Base-by-base conservation (phyloP, 768 basidiomycete genomes). In the Mycena indigotica region DNA sequence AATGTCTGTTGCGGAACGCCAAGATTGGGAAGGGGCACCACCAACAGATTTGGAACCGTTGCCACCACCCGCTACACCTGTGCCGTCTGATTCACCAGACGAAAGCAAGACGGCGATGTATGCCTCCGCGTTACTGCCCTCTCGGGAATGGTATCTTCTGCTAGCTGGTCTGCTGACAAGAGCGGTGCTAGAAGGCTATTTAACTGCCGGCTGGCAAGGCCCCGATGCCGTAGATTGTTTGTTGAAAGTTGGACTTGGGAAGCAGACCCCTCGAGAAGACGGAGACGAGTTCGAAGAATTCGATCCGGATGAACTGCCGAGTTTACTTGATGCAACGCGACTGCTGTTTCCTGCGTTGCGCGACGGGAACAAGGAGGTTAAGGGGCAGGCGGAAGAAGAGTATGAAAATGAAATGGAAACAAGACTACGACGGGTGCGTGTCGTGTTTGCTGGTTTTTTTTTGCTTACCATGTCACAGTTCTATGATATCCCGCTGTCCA, bases 131-230 rank as follows among this genome's bases (percentile, higher is more conserved):
- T 70, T 90, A 29, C 77, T 79, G 2, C 92, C 92, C 0, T 87
- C 90, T 25, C 74, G 82, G 24, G 84, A 86, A 61, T 95, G 93
- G 93, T 95, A 93, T 70, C 79, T 88, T 72, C 78, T 95, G 13
- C 77, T 93, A 16, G 83, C 84, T 0, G 86, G 89, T 2, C 74
- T 95, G 23, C 75, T 93, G 26, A 91, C 91, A 4, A 83, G 92
- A n/a, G 91, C 91, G 0, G 88, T 86, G 19, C 72, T 95, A 51
- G 91, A 95, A 66, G 93, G 93, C 0, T 95, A 94, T 67, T 77
- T 94, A 44, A 86, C 85, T 1, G 87, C 85, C 10, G 87, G 88
- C 0, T 95, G 93, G 93, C 80, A 79, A 26, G 91, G 93, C 1
- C 73, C 82, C 1, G 81, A 85, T 35, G 84, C 87, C 4, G 80